Evolutionary conservation across 805 yeast genomes (phyloP).

Genomic region (Sugiyamaella valdiviana): DNA sequence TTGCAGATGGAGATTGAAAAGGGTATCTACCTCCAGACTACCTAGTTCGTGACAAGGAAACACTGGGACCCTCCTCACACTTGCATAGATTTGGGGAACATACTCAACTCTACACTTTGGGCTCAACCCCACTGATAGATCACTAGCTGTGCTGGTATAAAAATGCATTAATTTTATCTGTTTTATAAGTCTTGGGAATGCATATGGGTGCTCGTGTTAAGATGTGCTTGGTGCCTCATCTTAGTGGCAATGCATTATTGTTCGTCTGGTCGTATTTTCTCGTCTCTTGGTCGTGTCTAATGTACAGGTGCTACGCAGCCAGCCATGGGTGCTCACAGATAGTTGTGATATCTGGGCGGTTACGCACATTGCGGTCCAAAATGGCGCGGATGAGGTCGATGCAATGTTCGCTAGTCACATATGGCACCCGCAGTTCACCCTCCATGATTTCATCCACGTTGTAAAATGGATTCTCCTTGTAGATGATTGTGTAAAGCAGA

Average conservation of each 20-base stretch:
- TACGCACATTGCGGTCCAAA: conserved; percentile 56
- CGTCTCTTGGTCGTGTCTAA: background rate
- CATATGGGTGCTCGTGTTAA: background rate
- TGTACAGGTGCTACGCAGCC: background rate
- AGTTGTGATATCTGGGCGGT: conserved; percentile 69
- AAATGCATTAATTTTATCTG: background rate
- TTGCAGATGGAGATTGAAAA: conserved; percentile 31
- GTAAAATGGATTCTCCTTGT: conserved; percentile 92
- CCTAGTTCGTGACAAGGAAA: background rate
- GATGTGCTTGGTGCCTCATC: background rate
- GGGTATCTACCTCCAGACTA: conserved; percentile 14
- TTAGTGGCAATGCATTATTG: background rate
- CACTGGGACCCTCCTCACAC: background rate
- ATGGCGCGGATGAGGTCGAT: conserved; percentile 56
- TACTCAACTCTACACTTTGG: too few species aligned
- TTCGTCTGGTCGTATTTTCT: background rate
- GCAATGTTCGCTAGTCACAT: conserved; percentile 53
- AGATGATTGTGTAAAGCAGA: conserved; percentile 77
- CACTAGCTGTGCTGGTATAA: background rate
- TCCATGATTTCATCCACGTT: conserved; percentile 94
- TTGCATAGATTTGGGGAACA: background rate
- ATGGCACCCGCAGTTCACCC: conserved; percentile 72
- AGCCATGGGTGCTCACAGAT: conserved; percentile 72
- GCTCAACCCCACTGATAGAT: background rate
- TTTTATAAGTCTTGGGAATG: background rate